Conservation (phyloP, 371 early-diverging fungal genomes). For the Circinella umbellata region DNA sequence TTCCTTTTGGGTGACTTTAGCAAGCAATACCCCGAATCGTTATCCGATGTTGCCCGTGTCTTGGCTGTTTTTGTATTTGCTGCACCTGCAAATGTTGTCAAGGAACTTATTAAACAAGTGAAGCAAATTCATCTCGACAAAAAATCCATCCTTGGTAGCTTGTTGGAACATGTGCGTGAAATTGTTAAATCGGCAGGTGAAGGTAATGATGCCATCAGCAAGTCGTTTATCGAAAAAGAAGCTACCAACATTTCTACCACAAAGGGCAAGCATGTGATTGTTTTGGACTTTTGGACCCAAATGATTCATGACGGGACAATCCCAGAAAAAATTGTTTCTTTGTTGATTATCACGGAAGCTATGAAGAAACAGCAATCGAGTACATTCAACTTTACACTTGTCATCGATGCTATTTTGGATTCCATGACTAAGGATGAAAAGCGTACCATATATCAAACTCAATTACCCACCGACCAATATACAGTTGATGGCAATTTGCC, state of each 20-base stretch:
- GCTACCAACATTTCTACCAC: constrained; percentile 32
- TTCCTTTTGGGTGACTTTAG: constrained; percentile 39
- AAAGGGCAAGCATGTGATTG: not conserved
- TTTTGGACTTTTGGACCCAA: constrained; percentile 33
- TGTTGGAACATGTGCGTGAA: not conserved
- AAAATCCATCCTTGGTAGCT: not conserved
- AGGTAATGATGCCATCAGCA: constrained; percentile 16
- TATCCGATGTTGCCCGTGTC: constrained; percentile 31
- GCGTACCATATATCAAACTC: not conserved
- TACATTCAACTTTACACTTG: not conserved
- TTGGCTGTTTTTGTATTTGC: constrained; percentile 37
- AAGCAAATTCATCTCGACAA: not conserved
- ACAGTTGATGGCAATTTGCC: not conserved
- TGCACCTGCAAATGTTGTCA: constrained; percentile 27
- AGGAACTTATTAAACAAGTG: not conserved
- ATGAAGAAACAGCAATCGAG: not conserved
- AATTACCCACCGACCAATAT: not conserved
- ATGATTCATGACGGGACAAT: constrained; percentile 25
- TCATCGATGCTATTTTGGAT: not conserved
- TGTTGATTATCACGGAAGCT: constrained; percentile 33
- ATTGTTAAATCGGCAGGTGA: not conserved
- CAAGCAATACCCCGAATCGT: constrained; percentile 27
- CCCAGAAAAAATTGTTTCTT: constrained; percentile 30
- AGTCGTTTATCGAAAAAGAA: constrained; percentile 36
- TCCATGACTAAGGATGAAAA: constrained; percentile 8